These are phyloP conservation scores for Aspergillus bridgeri DNA, from an alignment of 495 filamentous ascomycete species.

Conservation along the genomic window DNA sequence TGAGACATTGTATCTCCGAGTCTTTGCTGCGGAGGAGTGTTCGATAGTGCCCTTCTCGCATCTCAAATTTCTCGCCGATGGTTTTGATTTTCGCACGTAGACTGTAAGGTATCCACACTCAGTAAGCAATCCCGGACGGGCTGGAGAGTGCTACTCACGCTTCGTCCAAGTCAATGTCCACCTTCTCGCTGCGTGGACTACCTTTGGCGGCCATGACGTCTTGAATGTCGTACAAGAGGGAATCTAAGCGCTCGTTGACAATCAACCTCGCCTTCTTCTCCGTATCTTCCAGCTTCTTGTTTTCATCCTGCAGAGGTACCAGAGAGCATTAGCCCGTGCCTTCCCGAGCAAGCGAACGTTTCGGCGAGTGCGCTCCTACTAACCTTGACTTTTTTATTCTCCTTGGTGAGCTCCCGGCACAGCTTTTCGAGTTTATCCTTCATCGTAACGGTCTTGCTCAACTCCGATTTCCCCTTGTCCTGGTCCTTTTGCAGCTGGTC, in stretches of 20 bases:
- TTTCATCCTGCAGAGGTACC: constrained; percentile 73
- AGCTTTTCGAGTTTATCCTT: constrained; percentile 96
- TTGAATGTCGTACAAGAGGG: constrained; percentile 72
- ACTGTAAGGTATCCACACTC: constrained; percentile 39
- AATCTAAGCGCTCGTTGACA: constrained; percentile 78
- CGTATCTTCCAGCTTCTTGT: constrained; percentile 77
- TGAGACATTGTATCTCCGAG: constrained; percentile 88
- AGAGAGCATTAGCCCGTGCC: constrained; percentile 5
- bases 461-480: constrained; percentile 79
- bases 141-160: constrained; percentile 53
- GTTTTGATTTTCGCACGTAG: constrained; percentile 89
- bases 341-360: neutral
- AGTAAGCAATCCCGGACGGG: neutral
- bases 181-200: constrained; percentile 65
- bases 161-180: constrained; percentile 81
- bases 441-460: constrained; percentile 79
- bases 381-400: constrained; percentile 97
- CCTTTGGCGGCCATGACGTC: constrained; percentile 76
- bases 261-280: constrained; percentile 77
- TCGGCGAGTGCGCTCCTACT: constrained; percentile 13
- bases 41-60: constrained; percentile 88
- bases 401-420: constrained; percentile 85
- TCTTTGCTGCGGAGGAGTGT: constrained; percentile 89
- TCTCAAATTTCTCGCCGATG: constrained; percentile 91
- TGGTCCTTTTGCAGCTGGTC: constrained; percentile 97